phyloP scores from a whole-genome alignment of 768 basidiomycete genomes.

The Termitomyces eurrhizus region DNA sequence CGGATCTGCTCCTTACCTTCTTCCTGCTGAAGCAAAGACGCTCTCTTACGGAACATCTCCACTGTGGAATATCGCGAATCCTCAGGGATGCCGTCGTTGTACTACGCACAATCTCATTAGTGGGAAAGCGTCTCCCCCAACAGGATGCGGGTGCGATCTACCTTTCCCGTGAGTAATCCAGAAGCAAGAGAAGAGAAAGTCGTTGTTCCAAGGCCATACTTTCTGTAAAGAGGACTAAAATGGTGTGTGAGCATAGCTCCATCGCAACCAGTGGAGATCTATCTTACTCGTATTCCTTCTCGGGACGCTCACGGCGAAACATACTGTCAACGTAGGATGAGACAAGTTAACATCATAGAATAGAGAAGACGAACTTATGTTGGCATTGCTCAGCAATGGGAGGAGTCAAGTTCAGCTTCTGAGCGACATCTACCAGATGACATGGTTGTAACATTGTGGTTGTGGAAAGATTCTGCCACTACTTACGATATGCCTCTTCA shows the following conservation, averaged over 20 bases:
- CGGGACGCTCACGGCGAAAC: slow-evolving; percentile 75
- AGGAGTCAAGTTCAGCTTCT: slow-evolving; percentile 57
- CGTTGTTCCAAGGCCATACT: slow-evolving; percentile 65
- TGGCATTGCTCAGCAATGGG: slow-evolving; percentile 80
- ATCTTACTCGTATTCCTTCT: slow-evolving; percentile 65
- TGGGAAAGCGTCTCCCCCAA: not conserved
- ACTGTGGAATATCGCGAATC: slow-evolving; percentile 68
- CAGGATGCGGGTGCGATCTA: slow-evolving; percentile 16
- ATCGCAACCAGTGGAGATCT: not conserved
- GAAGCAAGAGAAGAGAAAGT: slow-evolving; percentile 72
- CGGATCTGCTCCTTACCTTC: slow-evolving; percentile 67
- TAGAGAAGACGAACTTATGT: slow-evolving; percentile 43
- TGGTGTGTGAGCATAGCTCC: not conserved
- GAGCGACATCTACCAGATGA: slow-evolving; percentile 52
- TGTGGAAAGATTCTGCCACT: not conserved
- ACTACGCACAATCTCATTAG: slow-evolving; percentile 29
- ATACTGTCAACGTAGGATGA: slow-evolving; percentile 39
- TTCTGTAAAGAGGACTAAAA: slow-evolving; percentile 55
- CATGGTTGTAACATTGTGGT: not conserved
- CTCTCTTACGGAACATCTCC: slow-evolving; percentile 41
- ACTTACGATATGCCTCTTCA: slow-evolving; percentile 50
- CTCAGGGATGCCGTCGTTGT: slow-evolving; percentile 72
- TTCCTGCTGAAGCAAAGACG: slow-evolving; percentile 47
- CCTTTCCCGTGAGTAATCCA: slow-evolving; percentile 79
- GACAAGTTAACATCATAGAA: not conserved